Percentiles rank a stretch among this genome's conserved stretches.
phyloP scores from a whole-genome alignment of 148 eudicot species.

The Rhododendron griersonianum region DNA sequence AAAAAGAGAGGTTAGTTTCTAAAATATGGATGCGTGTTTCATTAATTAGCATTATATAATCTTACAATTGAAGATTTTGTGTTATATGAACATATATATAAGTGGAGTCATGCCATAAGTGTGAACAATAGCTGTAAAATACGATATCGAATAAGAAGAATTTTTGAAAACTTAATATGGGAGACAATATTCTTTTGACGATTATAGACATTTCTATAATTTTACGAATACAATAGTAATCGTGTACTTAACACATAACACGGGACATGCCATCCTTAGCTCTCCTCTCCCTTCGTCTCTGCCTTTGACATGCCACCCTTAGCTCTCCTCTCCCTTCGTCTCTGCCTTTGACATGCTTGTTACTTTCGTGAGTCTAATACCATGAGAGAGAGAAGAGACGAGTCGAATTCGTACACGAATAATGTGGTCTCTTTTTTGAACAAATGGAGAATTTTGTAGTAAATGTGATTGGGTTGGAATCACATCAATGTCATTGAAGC shows the following conservation, averaged over 20 bases:
- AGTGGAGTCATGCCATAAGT: neutral
- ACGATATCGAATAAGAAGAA: neutral
- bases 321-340: neutral
- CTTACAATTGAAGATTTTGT: neutral
- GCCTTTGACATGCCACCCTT: too few relatives aligned
- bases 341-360: neutral
- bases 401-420: neutral
- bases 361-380: neutral
- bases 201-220: neutral
- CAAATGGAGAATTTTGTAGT: neutral
- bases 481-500: constrained; percentile 2
- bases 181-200: neutral
- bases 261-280: neutral
- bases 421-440: neutral
- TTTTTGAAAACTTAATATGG: neutral
- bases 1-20: neutral
- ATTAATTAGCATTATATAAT: too few relatives aligned
- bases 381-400: neutral
- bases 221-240: neutral
- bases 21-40: neutral
- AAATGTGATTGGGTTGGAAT: neutral
- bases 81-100: too few relatives aligned
- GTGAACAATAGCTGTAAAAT: neutral
- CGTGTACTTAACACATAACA: neutral
- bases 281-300: neutral